Evolutionary conservation across 768 basidiomycete species (phyloP), one percentile per base, ranked within the genome.

Genomic region (Multifurca ochricompacta): DNA sequence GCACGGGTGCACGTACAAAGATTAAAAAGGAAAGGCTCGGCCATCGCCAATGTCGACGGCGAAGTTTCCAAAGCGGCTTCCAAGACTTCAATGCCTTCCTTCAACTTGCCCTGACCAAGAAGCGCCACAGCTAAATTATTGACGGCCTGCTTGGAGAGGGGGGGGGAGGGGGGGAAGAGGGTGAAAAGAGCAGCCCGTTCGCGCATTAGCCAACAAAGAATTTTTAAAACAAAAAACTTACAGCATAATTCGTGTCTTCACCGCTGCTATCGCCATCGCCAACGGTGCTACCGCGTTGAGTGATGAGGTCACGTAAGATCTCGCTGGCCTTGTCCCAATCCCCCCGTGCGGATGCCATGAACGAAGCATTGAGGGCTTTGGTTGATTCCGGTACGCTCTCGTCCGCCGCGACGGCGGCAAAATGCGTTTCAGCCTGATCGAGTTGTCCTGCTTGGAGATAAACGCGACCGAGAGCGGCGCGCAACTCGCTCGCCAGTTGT

Each of bases 1-100:
- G n/a, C n/a, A n/a, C n/a, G n/a, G n/a, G n/a, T n/a, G n/a, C 25
- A 50, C 83, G 56, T 65, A 90, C 90, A 86, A 6, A 92, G 73
- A 59, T 92, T 92, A 69, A 91, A 91, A 40, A 91, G 65, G 69
- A 87, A 87, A 4, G 89, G 89, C 63, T 91, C 89, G 6, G 86
- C 85, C 23, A 83, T 77, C 11, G 85, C 83, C 8, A 86, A 79
- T 44, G 79, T 78, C 1, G 85, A 77, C 2, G 90, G 90, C 1
- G 86, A 85, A 3, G 76, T 65, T 50, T 70, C 71, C 31, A 91
- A 65, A 1, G 82, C 81, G 4, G 55, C 66, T 66, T 91, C 88
- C 34, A 92, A 68, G 0, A 81, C 76, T 41, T 80, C 76, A 44
- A 89, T 89, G 2, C 80, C 85, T 85, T 91, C 83, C 63, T 79